Evolutionary conservation across 225 moss, liverwort and hornwort species (phyloP).

Genomic region (Sphagnum contortum): DNA sequence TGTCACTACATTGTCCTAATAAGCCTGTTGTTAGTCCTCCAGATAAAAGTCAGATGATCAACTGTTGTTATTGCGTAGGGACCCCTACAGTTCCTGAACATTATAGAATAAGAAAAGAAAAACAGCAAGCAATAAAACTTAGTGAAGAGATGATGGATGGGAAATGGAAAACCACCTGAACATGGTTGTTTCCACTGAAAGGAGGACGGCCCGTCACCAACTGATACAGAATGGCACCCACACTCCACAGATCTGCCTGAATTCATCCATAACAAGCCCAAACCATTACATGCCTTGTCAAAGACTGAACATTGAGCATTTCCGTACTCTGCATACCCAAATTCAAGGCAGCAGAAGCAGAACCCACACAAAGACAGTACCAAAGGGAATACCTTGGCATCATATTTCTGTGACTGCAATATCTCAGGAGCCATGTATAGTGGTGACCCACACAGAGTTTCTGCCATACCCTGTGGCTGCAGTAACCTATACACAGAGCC

Average conservation of each 20-base stretch:
- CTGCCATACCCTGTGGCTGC: constrained; percentile 94
- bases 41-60: too few species aligned
- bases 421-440: constrained; percentile 99
- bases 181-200: constrained; percentile 75
- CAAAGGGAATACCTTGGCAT: constrained; percentile 63
- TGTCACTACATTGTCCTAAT: too few species aligned
- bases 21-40: too few species aligned
- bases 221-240: constrained; percentile 92
- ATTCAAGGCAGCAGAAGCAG: too few species aligned
- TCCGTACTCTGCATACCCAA: too few species aligned
- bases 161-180: constrained; percentile 44
- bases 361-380: not conserved
- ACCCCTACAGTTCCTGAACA: too few species aligned
- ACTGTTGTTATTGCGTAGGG: too few species aligned
- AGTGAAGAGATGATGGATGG: too few species aligned
- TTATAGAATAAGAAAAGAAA: too few species aligned
- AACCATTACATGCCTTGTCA: not conserved
- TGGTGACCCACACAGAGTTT: constrained; percentile 96
- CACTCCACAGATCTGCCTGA: constrained; percentile 99
- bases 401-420: constrained; percentile 89
- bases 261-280: not conserved
- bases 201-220: constrained; percentile 85
- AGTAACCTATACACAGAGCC: constrained; percentile 26
- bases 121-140: too few species aligned
- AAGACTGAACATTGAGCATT: not conserved